These are phyloP conservation scores for Diaporthe helianthi DNA, from an alignment of 2,329 filamentous ascomycete genomes.

Conservation along the genomic window DNA sequence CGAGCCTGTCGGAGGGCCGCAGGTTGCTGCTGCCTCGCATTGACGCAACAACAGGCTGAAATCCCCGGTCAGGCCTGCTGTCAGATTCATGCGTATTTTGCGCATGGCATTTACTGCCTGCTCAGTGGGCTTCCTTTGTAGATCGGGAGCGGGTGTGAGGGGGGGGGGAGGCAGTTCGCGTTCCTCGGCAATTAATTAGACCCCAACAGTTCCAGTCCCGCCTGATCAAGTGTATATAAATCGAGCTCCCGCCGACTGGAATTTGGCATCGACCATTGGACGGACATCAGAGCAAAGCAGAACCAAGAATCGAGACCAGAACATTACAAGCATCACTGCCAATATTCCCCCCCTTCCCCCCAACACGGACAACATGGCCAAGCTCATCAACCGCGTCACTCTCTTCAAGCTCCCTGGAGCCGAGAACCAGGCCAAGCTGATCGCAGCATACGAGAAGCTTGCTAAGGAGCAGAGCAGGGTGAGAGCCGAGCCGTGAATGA, in stretches of 20 bases:
- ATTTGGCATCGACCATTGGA: neutral
- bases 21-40: neutral
- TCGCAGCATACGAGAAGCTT: slow-evolving; percentile 54
- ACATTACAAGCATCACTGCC: neutral
- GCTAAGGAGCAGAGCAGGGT: slow-evolving; percentile 52
- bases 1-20: slow-evolving; percentile 9
- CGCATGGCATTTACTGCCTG: neutral
- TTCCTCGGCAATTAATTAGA: slow-evolving; percentile 3
- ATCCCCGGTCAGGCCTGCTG: slow-evolving; percentile 1
- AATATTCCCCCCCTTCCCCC: neutral
- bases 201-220: neutral
- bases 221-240: slow-evolving; percentile 15
- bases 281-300: neutral
- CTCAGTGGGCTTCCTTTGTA: neutral
- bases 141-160: neutral
- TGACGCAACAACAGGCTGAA: neutral
- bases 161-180: neutral
- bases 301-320: neutral
- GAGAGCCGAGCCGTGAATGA: slow-evolving; percentile 10
- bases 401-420: slow-evolving; percentile 60
- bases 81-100: slow-evolving; percentile 21
- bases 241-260: neutral
- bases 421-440: slow-evolving; percentile 51
- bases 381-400: slow-evolving; percentile 56
- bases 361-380: slow-evolving; percentile 45